phyloP scores from a whole-genome alignment of 2,329 filamentous ascomycete species.

The Pyrenochaeta sp. region DNA sequence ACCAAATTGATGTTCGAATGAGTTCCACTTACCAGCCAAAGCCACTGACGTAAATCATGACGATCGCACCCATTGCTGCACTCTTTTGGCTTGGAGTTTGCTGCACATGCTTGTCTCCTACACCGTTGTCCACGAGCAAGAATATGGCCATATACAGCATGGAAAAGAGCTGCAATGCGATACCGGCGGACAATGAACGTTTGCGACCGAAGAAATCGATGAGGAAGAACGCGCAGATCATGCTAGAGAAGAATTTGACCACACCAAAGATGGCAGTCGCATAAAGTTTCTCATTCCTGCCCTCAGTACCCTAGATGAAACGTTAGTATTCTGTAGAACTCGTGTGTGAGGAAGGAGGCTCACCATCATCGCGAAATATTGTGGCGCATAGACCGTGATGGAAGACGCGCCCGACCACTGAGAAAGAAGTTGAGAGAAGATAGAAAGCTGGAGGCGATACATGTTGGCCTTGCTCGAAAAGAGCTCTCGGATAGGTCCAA shows the following conservation, averaged over 20 bases:
- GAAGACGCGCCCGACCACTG: conserved; percentile 78
- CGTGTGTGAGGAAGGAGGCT: no score
- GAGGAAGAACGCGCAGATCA: conserved; percentile 77
- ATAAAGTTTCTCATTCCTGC: conserved; percentile 72
- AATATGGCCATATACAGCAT: conserved; percentile 65
- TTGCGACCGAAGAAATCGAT: conserved; percentile 82
- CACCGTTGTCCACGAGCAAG: conserved; percentile 66
- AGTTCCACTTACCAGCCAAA: conserved; percentile 37
- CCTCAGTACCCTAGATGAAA: conserved; percentile 69
- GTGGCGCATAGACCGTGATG: conserved; percentile 78
- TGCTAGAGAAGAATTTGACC: conserved; percentile 71
- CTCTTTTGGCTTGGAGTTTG: conserved; percentile 59
- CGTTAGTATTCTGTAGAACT: not conserved
- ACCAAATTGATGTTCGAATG: not conserved
- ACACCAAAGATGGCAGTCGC: conserved; percentile 79
- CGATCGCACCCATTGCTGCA: conserved; percentile 69
- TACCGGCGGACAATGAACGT: conserved; percentile 58
- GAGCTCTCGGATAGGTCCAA: conserved; percentile 73
- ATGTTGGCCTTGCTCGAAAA: conserved; percentile 72
- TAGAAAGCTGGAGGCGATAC: conserved; percentile 74
- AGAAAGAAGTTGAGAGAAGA: conserved; percentile 73
- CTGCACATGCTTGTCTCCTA: conserved; percentile 57
- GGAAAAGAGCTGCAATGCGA: conserved; percentile 56
- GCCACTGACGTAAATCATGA: conserved; percentile 67
- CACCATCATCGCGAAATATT: conserved; percentile 72